Evolutionary conservation across 371 early-diverging fungal genomes (phyloP).

Genomic region (Dinochytrium kinnereticum): DNA sequence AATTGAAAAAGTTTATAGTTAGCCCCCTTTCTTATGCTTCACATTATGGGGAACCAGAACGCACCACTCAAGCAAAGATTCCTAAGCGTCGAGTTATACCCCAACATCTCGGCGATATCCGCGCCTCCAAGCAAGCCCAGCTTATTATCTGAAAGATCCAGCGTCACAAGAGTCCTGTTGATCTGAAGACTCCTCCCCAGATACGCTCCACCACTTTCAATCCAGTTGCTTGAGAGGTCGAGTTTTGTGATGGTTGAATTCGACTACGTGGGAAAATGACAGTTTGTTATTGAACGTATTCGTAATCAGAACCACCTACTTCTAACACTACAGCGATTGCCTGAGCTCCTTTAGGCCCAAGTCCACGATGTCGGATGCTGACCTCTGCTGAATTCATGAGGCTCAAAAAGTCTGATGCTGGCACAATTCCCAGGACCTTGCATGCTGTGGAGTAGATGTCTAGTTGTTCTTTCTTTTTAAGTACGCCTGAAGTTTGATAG

Average conservation of each 20-base stretch:
- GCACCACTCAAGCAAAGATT: constrained; percentile 47
- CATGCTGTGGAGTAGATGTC: constrained; percentile 51
- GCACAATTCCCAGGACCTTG: constrained; percentile 49
- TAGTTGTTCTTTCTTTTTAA: constrained; percentile 29
- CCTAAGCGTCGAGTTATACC: constrained; percentile 46
- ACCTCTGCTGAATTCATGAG: constrained; percentile 34
- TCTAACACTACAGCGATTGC: constrained; percentile 53
- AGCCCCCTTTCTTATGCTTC: no score
- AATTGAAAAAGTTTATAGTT: no score
- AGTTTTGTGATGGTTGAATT: constrained; percentile 43
- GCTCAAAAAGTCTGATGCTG: constrained; percentile 44
- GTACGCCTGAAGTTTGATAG: constrained; percentile 24
- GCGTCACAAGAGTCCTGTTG: constrained; percentile 40
- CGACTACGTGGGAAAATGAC: no score
- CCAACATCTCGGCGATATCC: constrained; percentile 54
- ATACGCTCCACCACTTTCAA: constrained; percentile 49
- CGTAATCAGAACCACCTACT: no score
- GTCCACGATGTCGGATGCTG: constrained; percentile 49
- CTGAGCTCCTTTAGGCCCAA: constrained; percentile 53
- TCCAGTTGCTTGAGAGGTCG: constrained; percentile 50
- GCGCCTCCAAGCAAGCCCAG: constrained; percentile 40
- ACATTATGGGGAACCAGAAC: neutral
- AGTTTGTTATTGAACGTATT: no score
- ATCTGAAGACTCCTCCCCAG: constrained; percentile 45
- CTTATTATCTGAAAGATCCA: constrained; percentile 49